phyloP scores from a whole-genome alignment of 768 basidiomycete species.

The Phaeotremella skinneri region DNA sequence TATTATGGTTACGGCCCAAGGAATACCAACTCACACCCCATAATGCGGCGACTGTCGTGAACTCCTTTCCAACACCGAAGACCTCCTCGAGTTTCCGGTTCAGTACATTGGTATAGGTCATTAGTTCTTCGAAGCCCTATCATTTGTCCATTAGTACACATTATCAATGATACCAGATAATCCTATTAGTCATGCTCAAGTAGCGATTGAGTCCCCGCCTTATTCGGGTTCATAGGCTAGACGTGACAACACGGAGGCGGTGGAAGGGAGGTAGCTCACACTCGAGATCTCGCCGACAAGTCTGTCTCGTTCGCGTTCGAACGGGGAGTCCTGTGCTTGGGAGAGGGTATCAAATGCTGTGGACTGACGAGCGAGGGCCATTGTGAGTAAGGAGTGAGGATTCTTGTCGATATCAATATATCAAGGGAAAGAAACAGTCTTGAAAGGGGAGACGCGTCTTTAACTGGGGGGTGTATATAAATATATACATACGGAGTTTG shows the following conservation, averaged over 20 bases:
- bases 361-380: neutral
- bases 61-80: constrained; percentile 85
- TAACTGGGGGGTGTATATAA: neutral
- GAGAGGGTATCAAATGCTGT: neutral
- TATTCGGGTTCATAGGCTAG: neutral
- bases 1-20: too few relatives aligned
- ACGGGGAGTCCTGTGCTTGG: constrained; percentile 31
- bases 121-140: constrained; percentile 82
- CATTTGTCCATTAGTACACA: neutral
- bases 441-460: neutral
- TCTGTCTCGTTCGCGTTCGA: constrained; percentile 45
- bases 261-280: constrained; percentile 22
- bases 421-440: too few relatives aligned
- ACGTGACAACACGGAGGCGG: neutral
- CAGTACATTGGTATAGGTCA: constrained; percentile 77
- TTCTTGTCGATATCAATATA: too few relatives aligned
- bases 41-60: constrained; percentile 78
- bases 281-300: constrained; percentile 47
- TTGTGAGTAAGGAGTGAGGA: neutral
- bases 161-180: neutral
- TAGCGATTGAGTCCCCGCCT: neutral
- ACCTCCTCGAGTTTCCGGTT: constrained; percentile 93
- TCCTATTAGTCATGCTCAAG: neutral
- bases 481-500: too few relatives aligned
- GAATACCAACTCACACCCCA: constrained; percentile 59